Base-by-base conservation (phyloP, 805 yeast species). In the Isabelozyma rhagii region DNA sequence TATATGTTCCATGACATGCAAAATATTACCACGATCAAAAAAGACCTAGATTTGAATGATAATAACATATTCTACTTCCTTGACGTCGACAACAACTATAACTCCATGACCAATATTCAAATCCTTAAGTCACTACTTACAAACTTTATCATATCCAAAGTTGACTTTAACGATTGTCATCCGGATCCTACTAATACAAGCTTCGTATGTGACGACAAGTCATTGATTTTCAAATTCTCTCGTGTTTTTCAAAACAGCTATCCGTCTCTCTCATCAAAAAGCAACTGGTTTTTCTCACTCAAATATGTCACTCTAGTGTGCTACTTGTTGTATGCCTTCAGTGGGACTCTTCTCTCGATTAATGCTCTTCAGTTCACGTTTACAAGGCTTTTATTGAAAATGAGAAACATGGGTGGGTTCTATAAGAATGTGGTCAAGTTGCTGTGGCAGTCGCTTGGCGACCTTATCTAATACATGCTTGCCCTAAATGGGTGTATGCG, bases 1-100 rank as follows among this genome's bases (percentile, higher is more conserved):
- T 71, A 53, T 50, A 41, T 63, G 3, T 45, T 65, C 13, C 51
- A 62, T 15, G 54, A 65, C 51, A 49, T 55, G 44, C 46, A 47
- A 2, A n/a, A 25, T 10, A 45, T 67, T 9, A 15, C 59, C 18
- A 43, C 45, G 28, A 46, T 62, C 31, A 47, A 55, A 41, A 40
- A 42, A 21, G 41, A 47, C 14, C 48, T 57, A 13, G 27, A 29
- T 14, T 40, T 9, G 7, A 51, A 57, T 44, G 43, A 51, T 4
- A 53, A 54, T 7, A 46, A 49, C 45, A 39, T 54, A 13, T 49
- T 52, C 27, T 48, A 47, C 44, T 47, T 46, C 25, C 38, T 42
- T 28, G 36, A 41, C 42, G 17, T 9, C 36, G 17, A 34, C 27
- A 11, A 39, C 31, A 4, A 14, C 34, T 14, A 17, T 25, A 36